phyloP scores from a whole-genome alignment of 306 rosid genomes.

The Gastrolobium villosum region DNA sequence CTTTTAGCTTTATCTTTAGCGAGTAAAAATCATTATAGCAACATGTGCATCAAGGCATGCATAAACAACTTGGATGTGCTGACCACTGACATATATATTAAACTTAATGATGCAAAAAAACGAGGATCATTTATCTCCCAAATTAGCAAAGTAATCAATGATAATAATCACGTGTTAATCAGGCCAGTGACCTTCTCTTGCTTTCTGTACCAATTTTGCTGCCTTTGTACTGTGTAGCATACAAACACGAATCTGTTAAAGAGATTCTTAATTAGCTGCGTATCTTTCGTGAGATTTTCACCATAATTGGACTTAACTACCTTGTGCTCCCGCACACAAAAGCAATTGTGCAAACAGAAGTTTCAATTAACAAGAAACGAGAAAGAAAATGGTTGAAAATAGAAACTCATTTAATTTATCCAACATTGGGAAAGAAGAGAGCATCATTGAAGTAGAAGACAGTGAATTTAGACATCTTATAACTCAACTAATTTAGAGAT shows the following conservation, averaged over 20 bases:
- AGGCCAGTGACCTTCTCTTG: constrained; percentile 48
- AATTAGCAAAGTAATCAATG: constrained; percentile 47
- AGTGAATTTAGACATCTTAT: constrained; percentile 43
- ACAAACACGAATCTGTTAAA: constrained; percentile 56
- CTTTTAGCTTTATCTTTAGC: constrained; percentile 56
- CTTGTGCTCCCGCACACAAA: constrained; percentile 27
- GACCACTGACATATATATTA: not conserved
- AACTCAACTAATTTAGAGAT: constrained; percentile 23
- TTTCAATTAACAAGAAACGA: constrained; percentile 8
- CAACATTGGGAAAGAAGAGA: constrained; percentile 28
- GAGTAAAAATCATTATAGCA: constrained; percentile 54
- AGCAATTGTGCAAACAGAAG: not conserved
- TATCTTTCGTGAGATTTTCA: constrained; percentile 54
- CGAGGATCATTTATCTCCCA: constrained; percentile 50
- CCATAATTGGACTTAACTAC: constrained; percentile 47
- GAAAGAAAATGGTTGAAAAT: constrained; percentile 39
- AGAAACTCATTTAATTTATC: constrained; percentile 49
- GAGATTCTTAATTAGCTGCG: constrained; percentile 73
- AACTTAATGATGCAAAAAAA: constrained; percentile 39
- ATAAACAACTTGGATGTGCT: constrained; percentile 48
- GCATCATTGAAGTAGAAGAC: constrained; percentile 38
- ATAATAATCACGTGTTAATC: constrained; percentile 68
- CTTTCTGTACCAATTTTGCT: constrained; percentile 44
- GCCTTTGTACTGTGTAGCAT: constrained; percentile 46
- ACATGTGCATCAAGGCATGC: constrained; percentile 56